Conservation (phyloP, 139 green algal species). For the Zygnema circumcarinatum region DNA sequence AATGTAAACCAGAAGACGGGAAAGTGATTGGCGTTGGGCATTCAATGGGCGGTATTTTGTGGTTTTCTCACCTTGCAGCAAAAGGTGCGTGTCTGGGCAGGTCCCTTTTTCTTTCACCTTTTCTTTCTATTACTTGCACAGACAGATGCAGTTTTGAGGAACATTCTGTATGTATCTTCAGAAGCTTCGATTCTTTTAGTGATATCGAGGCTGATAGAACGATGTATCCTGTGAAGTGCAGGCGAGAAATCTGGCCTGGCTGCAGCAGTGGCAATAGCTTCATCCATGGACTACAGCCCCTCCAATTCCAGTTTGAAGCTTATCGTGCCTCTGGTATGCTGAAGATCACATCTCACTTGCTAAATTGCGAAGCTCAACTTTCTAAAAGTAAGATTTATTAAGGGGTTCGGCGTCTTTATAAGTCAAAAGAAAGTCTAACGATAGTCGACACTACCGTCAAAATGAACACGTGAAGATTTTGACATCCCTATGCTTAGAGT, state of each 20-base stretch:
- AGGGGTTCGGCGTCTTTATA: too few species aligned
- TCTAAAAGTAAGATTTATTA: too few species aligned
- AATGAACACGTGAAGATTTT: too few species aligned
- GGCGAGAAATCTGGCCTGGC: background rate
- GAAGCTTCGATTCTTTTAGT: too few species aligned
- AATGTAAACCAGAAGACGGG: conserved; percentile 33
- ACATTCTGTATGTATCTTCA: conserved; percentile 8
- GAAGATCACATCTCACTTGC: background rate
- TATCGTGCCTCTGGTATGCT: conserved; percentile 37
- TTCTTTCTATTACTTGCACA: conserved; percentile 12
- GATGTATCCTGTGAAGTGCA: background rate
- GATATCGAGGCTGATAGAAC: too few species aligned
- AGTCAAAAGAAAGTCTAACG: too few species aligned
- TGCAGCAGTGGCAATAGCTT: conserved; percentile 50
- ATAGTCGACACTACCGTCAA: too few species aligned
- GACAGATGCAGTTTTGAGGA: background rate
- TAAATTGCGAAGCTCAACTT: too few species aligned
- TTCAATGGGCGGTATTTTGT: conserved; percentile 61
- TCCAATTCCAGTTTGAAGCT: conserved; percentile 53
- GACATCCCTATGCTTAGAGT: too few species aligned
- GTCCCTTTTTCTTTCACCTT: conserved; percentile 19
- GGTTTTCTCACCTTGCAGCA: conserved; percentile 33
- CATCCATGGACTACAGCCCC: conserved; percentile 43
- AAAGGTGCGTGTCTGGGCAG: background rate
- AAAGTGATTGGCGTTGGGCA: conserved; percentile 58